Base-by-base conservation (phyloP, 2,329 filamentous ascomycete genomes). In the Fusarium floridanum region DNA sequence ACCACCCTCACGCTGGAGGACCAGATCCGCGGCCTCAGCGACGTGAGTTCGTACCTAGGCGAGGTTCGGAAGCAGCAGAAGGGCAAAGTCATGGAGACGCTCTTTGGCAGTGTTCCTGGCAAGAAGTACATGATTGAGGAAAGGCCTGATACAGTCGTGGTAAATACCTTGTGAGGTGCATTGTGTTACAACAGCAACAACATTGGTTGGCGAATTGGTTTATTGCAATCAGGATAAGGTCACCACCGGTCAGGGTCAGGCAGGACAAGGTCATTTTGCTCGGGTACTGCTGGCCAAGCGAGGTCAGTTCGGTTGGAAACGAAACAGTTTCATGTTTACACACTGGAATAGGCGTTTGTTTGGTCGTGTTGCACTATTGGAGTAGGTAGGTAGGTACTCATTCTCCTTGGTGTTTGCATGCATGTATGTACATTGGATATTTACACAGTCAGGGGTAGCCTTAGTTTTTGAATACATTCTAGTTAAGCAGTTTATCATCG, bases 1-100 rank as follows among this genome's bases (percentile, higher is more conserved):
- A 94, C 91, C 72, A 93, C 91, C 29, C 86, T 96, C 20, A 91
- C 91, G 2, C 88, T 98, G 20, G 94, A 96, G 71, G 94, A 95
- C 78, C 96, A 98, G 85, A 94, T 98, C 76, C 87, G 88, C 53
- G 95, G 96, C 6, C 83, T 98, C 22, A 92, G 94, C 77, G 92
- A 93, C 27, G 95, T 95, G 5, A 94, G 95, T 76, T 88, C 89
- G 14, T 94, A 97, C 80, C 87, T 98, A 11, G 92, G 93, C 71
- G 90, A 88, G 10, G 91, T 97, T 41, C 86, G 96, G 45, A 90
- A 94, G 73, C 89, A 89, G 75, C 96, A 98, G 85, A 97, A 96
- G 86, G 90, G 91, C 67, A 95, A 94, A 83, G 86, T 97, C 77
- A 91, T 97, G 89, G 92, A 96, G 84, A 90, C 93, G 83, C 84